Percentiles rank a stretch among this genome's conserved stretches.
Evolutionary conservation across 1,139 yeast genomes (phyloP).

Genomic region (Geotrichum citri-aurantii): DNA sequence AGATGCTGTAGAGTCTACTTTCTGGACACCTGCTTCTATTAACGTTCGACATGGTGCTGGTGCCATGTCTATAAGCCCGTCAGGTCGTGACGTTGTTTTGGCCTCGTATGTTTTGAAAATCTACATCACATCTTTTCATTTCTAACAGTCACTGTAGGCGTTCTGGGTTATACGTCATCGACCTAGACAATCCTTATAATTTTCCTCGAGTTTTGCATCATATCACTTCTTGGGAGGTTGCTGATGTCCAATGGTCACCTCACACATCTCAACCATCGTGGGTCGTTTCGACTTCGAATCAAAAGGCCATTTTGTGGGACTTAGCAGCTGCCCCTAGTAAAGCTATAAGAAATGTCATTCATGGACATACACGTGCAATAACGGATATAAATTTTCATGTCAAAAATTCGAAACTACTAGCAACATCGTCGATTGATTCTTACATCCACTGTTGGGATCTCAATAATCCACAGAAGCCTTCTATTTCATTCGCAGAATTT

Average conservation of each 20-base stretch:
- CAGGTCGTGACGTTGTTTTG: conserved; percentile 86
- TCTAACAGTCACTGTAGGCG: conserved; percentile 39
- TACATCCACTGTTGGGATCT: conserved; percentile 87
- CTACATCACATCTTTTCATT: neutral
- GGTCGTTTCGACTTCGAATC: conserved; percentile 92
- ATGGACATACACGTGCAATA: conserved; percentile 86
- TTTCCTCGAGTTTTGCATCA: conserved; percentile 94
- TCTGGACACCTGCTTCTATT: conserved; percentile 45
- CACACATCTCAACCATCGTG: conserved; percentile 76
- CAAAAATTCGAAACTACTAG: conserved; percentile 77
- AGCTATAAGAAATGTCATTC: conserved; percentile 82
- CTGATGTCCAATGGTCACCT: conserved; percentile 98
- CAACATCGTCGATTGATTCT: conserved; percentile 91
- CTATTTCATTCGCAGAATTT: conserved; percentile 83
- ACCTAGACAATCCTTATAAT: conserved; percentile 88
- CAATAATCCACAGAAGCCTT: conserved; percentile 68
- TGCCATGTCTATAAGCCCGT: conserved; percentile 88
- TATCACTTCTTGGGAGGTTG: conserved; percentile 95
- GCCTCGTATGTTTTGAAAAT: conserved; percentile 50
- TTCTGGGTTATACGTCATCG: conserved; percentile 81
- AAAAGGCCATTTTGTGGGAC: conserved; percentile 93
- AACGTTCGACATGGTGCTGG: conserved; percentile 91
- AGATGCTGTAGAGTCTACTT: conserved; percentile 9
- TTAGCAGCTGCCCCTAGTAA: conserved; percentile 64
- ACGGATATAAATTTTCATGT: conserved; percentile 95